Evolutionary conservation across 208 protist genomes (phyloP), one percentile per base, ranked within the genome.

Genomic region (Crithidia acanthocephali): DNA sequence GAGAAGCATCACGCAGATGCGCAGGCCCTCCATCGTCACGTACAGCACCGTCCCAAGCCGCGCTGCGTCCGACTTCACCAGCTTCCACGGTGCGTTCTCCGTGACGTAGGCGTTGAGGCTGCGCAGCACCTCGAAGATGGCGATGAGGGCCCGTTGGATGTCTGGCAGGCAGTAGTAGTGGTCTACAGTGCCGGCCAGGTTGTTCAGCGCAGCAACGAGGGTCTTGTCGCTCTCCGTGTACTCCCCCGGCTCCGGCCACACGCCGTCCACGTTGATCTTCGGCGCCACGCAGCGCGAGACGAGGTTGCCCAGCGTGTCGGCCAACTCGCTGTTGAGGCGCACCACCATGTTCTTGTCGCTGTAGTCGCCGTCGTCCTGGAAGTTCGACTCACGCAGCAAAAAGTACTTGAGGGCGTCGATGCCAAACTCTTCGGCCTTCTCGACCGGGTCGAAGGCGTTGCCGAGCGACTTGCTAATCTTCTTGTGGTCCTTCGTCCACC

Each of bases 381-480:
- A 92, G 61, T 92, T 88, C 16, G 93, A 90, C 68, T 99, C 97
- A n/a, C 93, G 88, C 33, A 99, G 68, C 11, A 99, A 72, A 68
- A 99, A 99, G 83, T 98, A 99, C 67, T 98, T 92, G 23, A 99
- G 74, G 5, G 92, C 80, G 75, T 99, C 98, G 47, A 91, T 72
- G 40, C 93, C 91, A 74, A 92, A 97, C 75, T 92, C 59, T 13
- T 92, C 48, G 9, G 93, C 86, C 62, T 94, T 87, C 57, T 95
- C 82, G 9, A 95, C 73, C 6, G 98, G 97, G 53, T 98, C 94
- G 62, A 99, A 94, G 27, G 95, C 95, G 76, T 99, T 99, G 45
- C 98, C 98, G 59, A 99, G 80, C 5, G 92, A 98, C 83, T 99
- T 99, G 74, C 88, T 98, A 72, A 99, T 99, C 78, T 99, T 99